Base-by-base conservation (phyloP, 257 asterid species). In the Gentiana macrophylla region DNA sequence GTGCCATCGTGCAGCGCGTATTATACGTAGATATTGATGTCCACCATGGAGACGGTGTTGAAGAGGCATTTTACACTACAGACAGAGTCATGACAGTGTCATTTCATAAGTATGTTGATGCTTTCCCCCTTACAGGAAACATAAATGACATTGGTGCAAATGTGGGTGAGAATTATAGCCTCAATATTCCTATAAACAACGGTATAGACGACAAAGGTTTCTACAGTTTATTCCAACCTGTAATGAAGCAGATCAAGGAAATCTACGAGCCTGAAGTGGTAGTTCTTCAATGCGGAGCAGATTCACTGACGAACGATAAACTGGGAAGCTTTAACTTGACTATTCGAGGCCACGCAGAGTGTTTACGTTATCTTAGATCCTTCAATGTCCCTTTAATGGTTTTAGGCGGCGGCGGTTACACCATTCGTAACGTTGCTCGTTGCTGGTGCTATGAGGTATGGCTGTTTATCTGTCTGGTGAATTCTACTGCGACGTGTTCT, bases 231-330 rank as follows among this genome's bases (percentile, higher is more conserved):
- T 82, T 82, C 67, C 76, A 78, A 36, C 91, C 86, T 52, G 61
- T 74, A 44, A 72, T 82, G 51, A 72, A 68, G 53, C 79, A 82
- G 61, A 84, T 74, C 46, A 82, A 77, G 91, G 86, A 74, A 66
- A 74, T 79, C 38, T 79, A 82, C 70, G 82, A 77, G 59, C 91
- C 84, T 4, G 80, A 79, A 33, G 86, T 76, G 48, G 91, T 79
- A 61, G 90, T 82, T 70, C 90, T 82, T 71, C 86, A 79, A 35
- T 79, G 90, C 70, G 90, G 90, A 12, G 90, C 86, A 6, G 86
- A 79, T 70, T 82, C 90, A 6, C 58, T 82, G 60, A 84, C 90
- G 58, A 82, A 82, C 36, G 90, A 82, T 54, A 72, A 84, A 57
- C 66, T 82, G 70, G 86, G 91, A 37, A 70, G 86, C 74, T 82